phyloP scores from a whole-genome alignment of 306 rosid genomes.

The Quercus cerris region DNA sequence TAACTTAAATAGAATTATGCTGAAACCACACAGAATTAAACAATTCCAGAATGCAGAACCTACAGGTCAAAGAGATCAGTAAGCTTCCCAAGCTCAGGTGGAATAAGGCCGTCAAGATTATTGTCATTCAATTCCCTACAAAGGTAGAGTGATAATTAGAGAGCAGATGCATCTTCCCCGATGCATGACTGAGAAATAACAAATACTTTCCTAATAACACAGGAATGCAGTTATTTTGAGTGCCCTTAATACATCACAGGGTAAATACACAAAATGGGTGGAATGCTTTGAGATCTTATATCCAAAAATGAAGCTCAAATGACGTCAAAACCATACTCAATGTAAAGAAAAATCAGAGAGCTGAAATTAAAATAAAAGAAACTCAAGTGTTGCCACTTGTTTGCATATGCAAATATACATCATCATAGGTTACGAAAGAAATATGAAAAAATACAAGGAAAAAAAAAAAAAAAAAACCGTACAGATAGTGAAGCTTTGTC shows the following conservation, averaged over 20 bases:
- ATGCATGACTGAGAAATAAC: background rate
- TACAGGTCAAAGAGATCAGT: conserved; percentile 86
- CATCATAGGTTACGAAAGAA: background rate
- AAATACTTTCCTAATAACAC: background rate
- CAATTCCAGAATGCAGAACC: conserved; percentile 23
- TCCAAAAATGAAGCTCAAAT: background rate
- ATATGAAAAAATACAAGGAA: background rate
- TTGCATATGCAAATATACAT: background rate
- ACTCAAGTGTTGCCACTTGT: background rate
- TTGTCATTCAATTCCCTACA: conserved; percentile 86
- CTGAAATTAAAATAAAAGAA: conserved; percentile 1
- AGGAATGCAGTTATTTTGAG: background rate
- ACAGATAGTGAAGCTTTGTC: conserved; percentile 96
- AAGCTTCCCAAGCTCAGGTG: conserved; percentile 96
- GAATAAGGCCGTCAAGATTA: conserved; percentile 70
- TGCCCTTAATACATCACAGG: background rate
- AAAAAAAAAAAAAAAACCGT: conserved; percentile 24
- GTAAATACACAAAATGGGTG: background rate
- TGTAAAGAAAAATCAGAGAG: background rate
- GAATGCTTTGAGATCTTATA: background rate
- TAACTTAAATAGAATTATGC: conserved; percentile 3
- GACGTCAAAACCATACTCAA: background rate
- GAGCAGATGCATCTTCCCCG: too few relatives aligned
- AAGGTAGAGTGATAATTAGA: background rate
- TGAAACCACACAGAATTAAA: background rate